Percentiles rank a stretch among this genome's conserved stretches.
Evolutionary conservation across 1,139 yeast species (phyloP).

Genomic region (Citeromyces hawaiiensis): DNA sequence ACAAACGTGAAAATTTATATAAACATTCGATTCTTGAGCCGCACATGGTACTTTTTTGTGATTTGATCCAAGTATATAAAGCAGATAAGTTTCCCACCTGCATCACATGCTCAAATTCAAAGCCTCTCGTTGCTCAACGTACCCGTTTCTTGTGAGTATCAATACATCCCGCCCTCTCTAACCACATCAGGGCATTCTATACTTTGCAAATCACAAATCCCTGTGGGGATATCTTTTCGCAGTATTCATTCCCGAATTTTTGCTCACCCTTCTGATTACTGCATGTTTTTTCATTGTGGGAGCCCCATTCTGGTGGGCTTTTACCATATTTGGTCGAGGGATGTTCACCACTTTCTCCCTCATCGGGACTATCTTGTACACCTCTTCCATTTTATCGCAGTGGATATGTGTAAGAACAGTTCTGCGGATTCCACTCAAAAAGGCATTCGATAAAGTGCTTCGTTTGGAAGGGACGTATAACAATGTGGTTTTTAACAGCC

Average conservation of each 20-base stretch:
- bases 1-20: not conserved
- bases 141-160: not conserved
- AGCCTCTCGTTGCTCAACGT: not conserved
- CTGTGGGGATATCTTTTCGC: conserved; percentile 12
- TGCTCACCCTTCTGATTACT: conserved; percentile 29
- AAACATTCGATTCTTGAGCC: conserved; percentile 1
- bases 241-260: conserved; percentile 32
- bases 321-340: conserved; percentile 36
- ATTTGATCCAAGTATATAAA: not conserved
- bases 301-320: conserved; percentile 33
- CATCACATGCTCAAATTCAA: not conserved
- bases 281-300: conserved; percentile 22
- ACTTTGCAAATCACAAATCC: conserved; percentile 9
- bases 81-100: not conserved
- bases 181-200: conserved; percentile 11
- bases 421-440: conserved; percentile 42
- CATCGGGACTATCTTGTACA: conserved; percentile 38
- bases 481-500: conserved; percentile 20
- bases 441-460: conserved; percentile 46
- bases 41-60: not conserved
- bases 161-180: not conserved
- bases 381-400: conserved; percentile 35
- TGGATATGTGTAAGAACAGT: conserved; percentile 33
- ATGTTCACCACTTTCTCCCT: conserved; percentile 42
- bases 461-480: conserved; percentile 34